Base-by-base conservation (phyloP, 2,329 filamentous ascomycete genomes). In the Ascochyta fabae region DNA sequence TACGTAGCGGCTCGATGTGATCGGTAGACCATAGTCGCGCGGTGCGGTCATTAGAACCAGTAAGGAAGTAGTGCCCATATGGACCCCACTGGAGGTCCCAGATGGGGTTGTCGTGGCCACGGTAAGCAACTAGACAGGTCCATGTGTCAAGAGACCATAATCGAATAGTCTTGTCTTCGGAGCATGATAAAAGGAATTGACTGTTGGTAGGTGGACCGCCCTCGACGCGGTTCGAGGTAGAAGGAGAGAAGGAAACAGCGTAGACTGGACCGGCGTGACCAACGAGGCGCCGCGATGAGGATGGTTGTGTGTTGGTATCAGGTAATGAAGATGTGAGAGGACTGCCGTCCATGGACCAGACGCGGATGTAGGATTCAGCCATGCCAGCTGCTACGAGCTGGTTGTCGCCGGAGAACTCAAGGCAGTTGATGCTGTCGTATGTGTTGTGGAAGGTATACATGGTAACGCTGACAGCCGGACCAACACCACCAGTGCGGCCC, bases 361-460 rank as follows among this genome's bases (percentile, higher is more conserved):
- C 86, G 15, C 94, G 90, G 66, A 99, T 96, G 72, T 97, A 98
- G 0, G 94, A 98, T 71, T 98, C 93, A 50, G 89, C 88, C 43
- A 93, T 96, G 26, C 95, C 96, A 22, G 88, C 90, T 23, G 95
- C 95, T 34, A 95, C 91, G 26, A 98, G 84, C 62, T 88, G 84
- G 60, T 91, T 89, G 71, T 99, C 95, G 49, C 94, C 90, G 0
- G 94, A 97, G 71, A 99, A 97, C 69, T 98, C 94, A 72, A 98
- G 86, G 71, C 91, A 96, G n/a, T 91, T 92, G 56, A 96, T 85
- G 52, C 91, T 94, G 75, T 96, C 92, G 60, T 92, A 88, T 0
- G 91, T 96, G 75, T 99, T 99, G 80, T 99, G 95, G 71, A 98
- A 96, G 0, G 95, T 99, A 74, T 96, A 97, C 90, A 98, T 98